These are phyloP conservation scores for Bolboschoenus planiculmis DNA, from an alignment of 176 grass and related monocot genomes.

Conservation along the genomic window DNA sequence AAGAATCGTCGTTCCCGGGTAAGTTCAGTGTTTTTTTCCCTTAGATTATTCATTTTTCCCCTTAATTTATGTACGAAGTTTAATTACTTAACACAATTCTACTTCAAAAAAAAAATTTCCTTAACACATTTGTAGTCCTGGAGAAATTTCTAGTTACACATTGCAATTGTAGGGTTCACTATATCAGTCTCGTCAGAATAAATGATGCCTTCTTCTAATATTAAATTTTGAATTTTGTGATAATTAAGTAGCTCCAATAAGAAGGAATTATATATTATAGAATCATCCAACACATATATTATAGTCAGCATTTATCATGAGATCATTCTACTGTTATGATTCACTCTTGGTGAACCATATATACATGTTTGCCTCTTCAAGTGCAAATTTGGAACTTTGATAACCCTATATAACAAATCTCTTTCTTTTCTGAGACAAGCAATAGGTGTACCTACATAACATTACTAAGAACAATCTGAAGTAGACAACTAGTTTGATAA, in stretches of 20 bases:
- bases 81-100: background rate
- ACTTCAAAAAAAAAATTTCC: background rate
- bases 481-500: background rate
- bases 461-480: background rate
- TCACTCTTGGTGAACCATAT: background rate
- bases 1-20: conserved; percentile 12
- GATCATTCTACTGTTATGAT: background rate
- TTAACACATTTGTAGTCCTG: background rate
- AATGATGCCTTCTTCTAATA: background rate
- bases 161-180: background rate
- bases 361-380: background rate
- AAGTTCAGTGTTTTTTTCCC: background rate
- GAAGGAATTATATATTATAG: background rate
- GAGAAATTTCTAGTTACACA: background rate
- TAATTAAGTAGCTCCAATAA: background rate
- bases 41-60: background rate
- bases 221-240: background rate
- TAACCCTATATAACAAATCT: background rate
- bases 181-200: background rate
- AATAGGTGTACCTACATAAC: background rate
- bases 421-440: background rate
- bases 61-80: background rate
- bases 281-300: background rate
- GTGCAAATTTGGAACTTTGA: background rate
- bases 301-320: background rate